Evolutionary conservation across 345 rosid genomes (phyloP).

Genomic region (Aquilaria malaccensis): DNA sequence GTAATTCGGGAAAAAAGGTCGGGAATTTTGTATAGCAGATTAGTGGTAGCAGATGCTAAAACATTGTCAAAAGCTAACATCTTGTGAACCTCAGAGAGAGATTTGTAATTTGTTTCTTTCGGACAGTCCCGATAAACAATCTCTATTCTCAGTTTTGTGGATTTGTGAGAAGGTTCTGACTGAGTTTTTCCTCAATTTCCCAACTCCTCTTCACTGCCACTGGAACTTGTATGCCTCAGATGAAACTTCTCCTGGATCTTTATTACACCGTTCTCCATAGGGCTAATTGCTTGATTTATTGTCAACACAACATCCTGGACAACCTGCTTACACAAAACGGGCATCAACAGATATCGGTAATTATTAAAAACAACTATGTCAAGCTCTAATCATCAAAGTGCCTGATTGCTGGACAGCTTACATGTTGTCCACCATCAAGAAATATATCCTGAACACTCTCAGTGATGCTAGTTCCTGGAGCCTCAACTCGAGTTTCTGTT

Average conservation of each 20-base stretch:
- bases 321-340: slow-evolving; percentile 28
- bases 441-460: slow-evolving; percentile 89
- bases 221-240: slow-evolving; percentile 25
- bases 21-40: too few species aligned
- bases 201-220: slow-evolving; percentile 25
- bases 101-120: too few species aligned
- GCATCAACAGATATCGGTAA: neutral
- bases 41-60: too few species aligned
- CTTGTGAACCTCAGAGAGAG: too few species aligned
- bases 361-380: neutral
- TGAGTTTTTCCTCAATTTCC: slow-evolving; percentile 26
- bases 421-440: slow-evolving; percentile 67
- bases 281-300: slow-evolving; percentile 83
- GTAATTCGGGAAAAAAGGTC: too few species aligned
- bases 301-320: slow-evolving; percentile 76
- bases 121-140: too few species aligned
- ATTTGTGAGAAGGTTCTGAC: slow-evolving; percentile 5
- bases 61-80: too few species aligned
- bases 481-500: slow-evolving; percentile 45
- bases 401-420: slow-evolving; percentile 15
- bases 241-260: slow-evolving; percentile 69
- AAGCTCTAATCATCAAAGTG: neutral
- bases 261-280: slow-evolving; percentile 77
- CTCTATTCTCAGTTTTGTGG: too few species aligned
- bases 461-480: slow-evolving; percentile 67